phyloP scores from a whole-genome alignment of 768 basidiomycete species.

The Polyporus arcularius region DNA sequence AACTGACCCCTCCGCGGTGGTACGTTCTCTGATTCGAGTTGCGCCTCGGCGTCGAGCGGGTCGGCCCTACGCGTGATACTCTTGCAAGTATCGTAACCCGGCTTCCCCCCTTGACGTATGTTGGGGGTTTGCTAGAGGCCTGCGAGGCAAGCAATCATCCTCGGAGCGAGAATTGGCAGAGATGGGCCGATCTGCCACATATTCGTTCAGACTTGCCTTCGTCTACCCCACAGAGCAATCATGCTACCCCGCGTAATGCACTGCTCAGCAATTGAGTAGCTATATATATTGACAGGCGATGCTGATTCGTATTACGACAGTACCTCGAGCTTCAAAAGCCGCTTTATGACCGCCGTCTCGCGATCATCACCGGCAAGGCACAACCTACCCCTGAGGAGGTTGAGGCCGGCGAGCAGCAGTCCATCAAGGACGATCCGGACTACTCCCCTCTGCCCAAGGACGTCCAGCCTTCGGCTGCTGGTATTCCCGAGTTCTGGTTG shows the following conservation, averaged over 20 bases:
- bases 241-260: neutral
- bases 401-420: constrained; percentile 72
- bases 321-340: constrained; percentile 80
- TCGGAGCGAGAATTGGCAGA: no score
- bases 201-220: no score
- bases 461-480: constrained; percentile 33
- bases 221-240: no score
- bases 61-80: no score
- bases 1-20: no score
- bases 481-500: constrained; percentile 97
- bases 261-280: neutral
- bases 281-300: neutral
- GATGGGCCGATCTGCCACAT: no score
- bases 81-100: no score
- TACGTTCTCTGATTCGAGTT: no score
- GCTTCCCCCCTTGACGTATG: no score
- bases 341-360: constrained; percentile 82
- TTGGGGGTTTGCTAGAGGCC: no score
- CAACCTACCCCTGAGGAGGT: constrained; percentile 82
- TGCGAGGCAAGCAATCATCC: no score
- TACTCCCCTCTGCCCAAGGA: constrained; percentile 53
- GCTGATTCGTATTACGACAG: constrained; percentile 38
- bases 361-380: constrained; percentile 77
- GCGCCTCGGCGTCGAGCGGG: no score
- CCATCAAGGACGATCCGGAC: constrained; percentile 73